Evolutionary conservation across 768 basidiomycete species (phyloP).

Genomic region (Russula compacta): DNA sequence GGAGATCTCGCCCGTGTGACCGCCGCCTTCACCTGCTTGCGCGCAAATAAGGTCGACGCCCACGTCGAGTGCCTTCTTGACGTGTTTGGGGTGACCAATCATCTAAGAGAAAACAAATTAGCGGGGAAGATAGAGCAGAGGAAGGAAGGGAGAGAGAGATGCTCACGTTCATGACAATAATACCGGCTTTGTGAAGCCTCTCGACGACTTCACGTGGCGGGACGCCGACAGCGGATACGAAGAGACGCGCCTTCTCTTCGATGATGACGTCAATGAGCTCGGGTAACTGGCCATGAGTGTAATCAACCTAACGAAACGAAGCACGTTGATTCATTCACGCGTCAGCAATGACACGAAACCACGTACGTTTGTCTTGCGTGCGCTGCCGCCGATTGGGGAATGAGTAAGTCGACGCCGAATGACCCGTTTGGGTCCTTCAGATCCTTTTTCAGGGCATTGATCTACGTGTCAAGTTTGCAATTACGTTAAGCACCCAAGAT

Average conservation of each 20-base stretch:
- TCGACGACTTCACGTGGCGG: conserved; percentile 78
- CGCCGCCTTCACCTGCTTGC: conserved; percentile 77
- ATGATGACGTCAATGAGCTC: conserved; percentile 87
- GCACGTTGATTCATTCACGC: conserved; percentile 6
- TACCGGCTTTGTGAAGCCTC: conserved; percentile 72
- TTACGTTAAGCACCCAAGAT: background rate
- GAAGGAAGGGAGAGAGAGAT: background rate
- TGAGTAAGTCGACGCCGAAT: conserved; percentile 85
- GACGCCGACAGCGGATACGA: conserved; percentile 87
- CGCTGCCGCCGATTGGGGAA: conserved; percentile 81
- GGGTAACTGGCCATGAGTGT: conserved; percentile 78
- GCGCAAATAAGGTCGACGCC: conserved; percentile 93
- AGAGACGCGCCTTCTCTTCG: conserved; percentile 79
- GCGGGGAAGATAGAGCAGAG: too few species aligned
- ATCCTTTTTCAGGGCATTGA: conserved; percentile 60
- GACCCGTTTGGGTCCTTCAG: conserved; percentile 68
- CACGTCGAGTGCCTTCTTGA: conserved; percentile 65
- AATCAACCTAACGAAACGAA: conserved; percentile 53
- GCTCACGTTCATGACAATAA: conserved; percentile 76
- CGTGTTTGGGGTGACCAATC: conserved; percentile 94
- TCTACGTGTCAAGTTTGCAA: conserved; percentile 34
- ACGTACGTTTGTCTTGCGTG: conserved; percentile 81
- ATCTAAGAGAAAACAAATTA: conserved; percentile 33
- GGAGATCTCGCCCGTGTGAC: conserved; percentile 72
- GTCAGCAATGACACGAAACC: too few species aligned